phyloP scores from a whole-genome alignment of 73 alveolate species.

The Diophrys appendiculata region DNA sequence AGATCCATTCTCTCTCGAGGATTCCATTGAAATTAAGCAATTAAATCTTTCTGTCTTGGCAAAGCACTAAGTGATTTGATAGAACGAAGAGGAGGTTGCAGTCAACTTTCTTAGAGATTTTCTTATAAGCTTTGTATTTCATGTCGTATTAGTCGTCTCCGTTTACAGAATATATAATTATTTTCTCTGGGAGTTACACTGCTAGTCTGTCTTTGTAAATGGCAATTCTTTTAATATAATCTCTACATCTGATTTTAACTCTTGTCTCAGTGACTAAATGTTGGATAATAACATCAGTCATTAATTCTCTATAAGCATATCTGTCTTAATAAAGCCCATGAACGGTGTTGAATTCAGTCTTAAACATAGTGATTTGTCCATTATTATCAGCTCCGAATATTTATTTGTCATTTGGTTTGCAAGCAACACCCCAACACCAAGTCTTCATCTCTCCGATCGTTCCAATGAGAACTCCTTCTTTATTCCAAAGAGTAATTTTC shows the following conservation, averaged over 20 bases:
- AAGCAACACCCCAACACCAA: conserved; percentile 75
- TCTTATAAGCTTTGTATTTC: conserved; percentile 80
- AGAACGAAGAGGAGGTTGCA: conserved; percentile 79
- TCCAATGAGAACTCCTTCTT: conserved; percentile 74
- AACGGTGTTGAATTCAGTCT: conserved; percentile 70
- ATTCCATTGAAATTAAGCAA: conserved; percentile 76
- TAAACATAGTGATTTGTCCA: conserved; percentile 51
- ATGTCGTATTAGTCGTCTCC: conserved; percentile 80
- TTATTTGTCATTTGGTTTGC: conserved; percentile 42
- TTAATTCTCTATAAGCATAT: conserved; percentile 88
- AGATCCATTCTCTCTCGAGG: conserved; percentile 94
- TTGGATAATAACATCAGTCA: conserved; percentile 91
- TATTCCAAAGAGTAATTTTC: conserved; percentile 75
- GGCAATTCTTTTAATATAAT: conserved; percentile 85
- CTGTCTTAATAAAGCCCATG: conserved; percentile 89
- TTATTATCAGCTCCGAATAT: conserved; percentile 58
- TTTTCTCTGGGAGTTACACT: conserved; percentile 85
- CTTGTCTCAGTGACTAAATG: conserved; percentile 91
- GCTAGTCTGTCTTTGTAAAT: conserved; percentile 92
- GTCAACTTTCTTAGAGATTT: conserved; percentile 75
- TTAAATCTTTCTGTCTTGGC: conserved; percentile 74
- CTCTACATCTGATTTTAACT: conserved; percentile 83
- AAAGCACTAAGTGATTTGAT: conserved; percentile 73
- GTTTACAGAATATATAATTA: conserved; percentile 75
- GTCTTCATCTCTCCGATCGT: conserved; percentile 67